Conservation (phyloP, 441 rosid species). For the Mallotus japonicus region DNA sequence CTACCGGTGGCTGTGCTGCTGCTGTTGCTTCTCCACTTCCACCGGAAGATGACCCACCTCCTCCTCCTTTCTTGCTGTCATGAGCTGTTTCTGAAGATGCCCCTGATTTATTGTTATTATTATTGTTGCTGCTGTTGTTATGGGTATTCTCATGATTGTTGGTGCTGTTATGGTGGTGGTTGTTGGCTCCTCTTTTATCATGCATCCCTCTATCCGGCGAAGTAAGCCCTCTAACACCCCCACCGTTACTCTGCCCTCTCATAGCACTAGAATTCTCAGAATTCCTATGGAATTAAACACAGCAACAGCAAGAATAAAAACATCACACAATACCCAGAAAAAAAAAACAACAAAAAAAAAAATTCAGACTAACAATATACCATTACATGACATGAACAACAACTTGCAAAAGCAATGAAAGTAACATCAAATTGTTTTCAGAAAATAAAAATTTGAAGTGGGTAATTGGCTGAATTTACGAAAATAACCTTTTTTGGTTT, state of each 20-base stretch:
- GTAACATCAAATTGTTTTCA: constrained; percentile 1
- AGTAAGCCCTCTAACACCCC: constrained; percentile 40
- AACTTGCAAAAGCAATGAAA: background rate
- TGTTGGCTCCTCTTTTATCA: constrained; percentile 42
- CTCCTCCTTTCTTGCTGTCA: constrained; percentile 55
- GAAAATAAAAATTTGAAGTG: background rate
- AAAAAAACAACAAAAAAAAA: constrained; percentile 1
- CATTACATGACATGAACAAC: background rate
- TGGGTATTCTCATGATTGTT: constrained; percentile 18
- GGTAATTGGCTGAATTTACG: constrained; percentile 32
- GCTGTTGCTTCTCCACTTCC: constrained; percentile 61
- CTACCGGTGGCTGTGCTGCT: constrained; percentile 33
- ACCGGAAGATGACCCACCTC: constrained; percentile 59
- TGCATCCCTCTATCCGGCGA: constrained; percentile 55
- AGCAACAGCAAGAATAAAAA: background rate
- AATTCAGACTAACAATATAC: background rate
- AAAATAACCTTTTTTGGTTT: constrained; percentile 30
- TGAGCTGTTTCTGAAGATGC: constrained; percentile 60
- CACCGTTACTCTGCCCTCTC: constrained; percentile 63
- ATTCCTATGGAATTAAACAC: constrained; percentile 35
- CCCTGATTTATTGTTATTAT: constrained; percentile 41
- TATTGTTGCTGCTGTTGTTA: constrained; percentile 18
- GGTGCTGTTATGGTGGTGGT: constrained; percentile 18
- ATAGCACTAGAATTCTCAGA: constrained; percentile 58
- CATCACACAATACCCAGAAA: constrained; percentile 1